Conservation (phyloP, 352 stramenopile genomes). For the Pelagophyceae sp. region DNA sequence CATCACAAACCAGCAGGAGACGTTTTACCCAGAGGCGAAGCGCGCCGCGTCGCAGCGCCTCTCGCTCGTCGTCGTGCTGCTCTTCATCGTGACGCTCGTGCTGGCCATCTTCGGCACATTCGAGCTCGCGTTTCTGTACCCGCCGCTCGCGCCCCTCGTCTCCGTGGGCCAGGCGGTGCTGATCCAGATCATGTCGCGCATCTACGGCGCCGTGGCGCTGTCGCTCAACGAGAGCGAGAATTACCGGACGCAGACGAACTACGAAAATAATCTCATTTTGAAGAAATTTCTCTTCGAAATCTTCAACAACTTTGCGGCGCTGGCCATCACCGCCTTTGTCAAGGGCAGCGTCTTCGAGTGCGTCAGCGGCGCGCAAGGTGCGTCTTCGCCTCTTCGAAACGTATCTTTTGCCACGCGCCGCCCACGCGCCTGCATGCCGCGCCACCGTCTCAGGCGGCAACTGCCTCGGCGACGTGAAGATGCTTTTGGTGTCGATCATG, state of each 20-base stretch:
- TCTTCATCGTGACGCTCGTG: slow-evolving; percentile 1
- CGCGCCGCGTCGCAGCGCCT: background rate
- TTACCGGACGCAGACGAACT: slow-evolving; percentile 75
- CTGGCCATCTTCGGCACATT: background rate
- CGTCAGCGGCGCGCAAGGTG: background rate
- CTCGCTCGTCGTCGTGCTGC: background rate
- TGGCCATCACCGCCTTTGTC: slow-evolving; percentile 2
- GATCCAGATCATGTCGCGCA: slow-evolving; percentile 67
- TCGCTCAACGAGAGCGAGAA: slow-evolving; percentile 75
- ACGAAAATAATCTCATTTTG: slow-evolving; percentile 72
- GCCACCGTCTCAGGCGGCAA: background rate
- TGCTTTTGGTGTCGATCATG: background rate
- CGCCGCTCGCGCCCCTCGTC: background rate
- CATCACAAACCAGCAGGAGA: slow-evolving; percentile 15
- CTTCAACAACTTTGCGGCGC: slow-evolving; percentile 35
- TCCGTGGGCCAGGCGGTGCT: slow-evolving; percentile 51
- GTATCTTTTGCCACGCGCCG: too few relatives aligned
- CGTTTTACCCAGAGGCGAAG: slow-evolving; percentile 1
- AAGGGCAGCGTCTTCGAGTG: background rate
- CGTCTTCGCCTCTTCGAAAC: too few relatives aligned
- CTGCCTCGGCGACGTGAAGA: background rate
- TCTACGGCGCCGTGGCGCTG: slow-evolving; percentile 60
- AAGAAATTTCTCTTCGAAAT: slow-evolving; percentile 86
- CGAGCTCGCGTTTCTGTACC: background rate
- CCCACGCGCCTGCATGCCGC: too few relatives aligned